Base-by-base conservation (phyloP, 139 green algal genomes). In the Chlamydomonas schloesseri region DNA sequence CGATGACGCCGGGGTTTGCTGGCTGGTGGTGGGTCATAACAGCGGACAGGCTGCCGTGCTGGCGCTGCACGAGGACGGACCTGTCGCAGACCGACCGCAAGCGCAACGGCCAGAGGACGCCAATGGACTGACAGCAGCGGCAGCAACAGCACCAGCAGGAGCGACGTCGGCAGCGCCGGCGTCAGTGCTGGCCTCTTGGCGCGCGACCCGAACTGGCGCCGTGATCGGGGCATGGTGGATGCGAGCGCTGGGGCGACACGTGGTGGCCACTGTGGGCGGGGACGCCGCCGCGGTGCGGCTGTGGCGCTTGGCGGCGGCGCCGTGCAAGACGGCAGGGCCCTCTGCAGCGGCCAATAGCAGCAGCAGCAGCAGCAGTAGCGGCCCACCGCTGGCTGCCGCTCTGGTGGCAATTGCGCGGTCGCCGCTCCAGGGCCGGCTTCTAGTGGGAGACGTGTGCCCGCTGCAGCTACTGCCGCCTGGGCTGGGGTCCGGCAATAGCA, bases 221-320 rank as follows among this genome's bases (percentile, higher is more conserved):
- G 67, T 85, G 1, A 85, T 85, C n/a, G 64, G 62, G 2, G 65
- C 65, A 11, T 85, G 79, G 64, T 85, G 79, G 79, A 20, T 24
- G 26, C 28, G 2, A 3, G 79, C 65, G 47, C 47, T 76, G 79
- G 79, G 79, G 0, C 79, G 31, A 9, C 4, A 23, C 10, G 79
- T 85, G 65, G 33, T 85, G 79, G 65, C 76, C 21, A 77, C 67
- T 0, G 79, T 60, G 23, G 64, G 28, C 47, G 79, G 79, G 6
- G 46, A 76, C 79, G 31, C 31, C 0, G 20, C 65, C 29, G 57
- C 42, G 0, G 37, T 81, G 5, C 69, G n/a, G 60, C 77, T 86
- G 21, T 86, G 86, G 78, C 71, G 68, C 24, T 71, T 87, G 60
- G 60, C 78, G 36, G 28, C 36, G 14, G 24, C 31, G 36, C 28